Base-by-base conservation (phyloP, 306 rosid species). In the Abrus pulchellus region DNA sequence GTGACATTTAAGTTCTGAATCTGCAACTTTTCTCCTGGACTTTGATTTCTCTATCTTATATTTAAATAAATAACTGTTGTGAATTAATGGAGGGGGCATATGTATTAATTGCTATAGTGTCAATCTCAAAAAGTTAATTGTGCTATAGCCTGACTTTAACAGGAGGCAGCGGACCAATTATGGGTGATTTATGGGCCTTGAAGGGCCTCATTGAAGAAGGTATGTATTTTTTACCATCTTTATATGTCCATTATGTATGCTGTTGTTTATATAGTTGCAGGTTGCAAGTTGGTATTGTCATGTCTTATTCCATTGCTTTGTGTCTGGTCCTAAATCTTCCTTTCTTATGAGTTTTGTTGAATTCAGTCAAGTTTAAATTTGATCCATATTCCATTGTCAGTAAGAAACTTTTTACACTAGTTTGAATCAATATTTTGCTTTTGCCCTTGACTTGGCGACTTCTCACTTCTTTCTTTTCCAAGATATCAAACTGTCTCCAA, bases 121-220 rank as follows among this genome's bases (percentile, higher is more conserved):
- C 59, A 70, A 59, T 48, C 49, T 69, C 41, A 20, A 20, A 20
- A 20, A 20, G 20, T 20, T 20, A 20, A 20, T 20, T 20, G 20
- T 83, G 52, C 69, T 61, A 38, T 33, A 57, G 60, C 82, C 72
- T 81, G 55, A 74, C 79, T 79, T 57, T 44, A 78, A 81, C 80
- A 95, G 99, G 98, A 76, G 99, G 98, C 63, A 97, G 98, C 44
- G 98, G 99, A 83, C 96, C 99, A n/a, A 93, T 95, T 66, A 88
- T 95, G 99, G 94, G 97, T 73, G 98, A 94, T 87, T 91, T 95
- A 81, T 95, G 99, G 99, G 99, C 98, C 36, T 85, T 95, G 88
- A 95, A 93, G 85, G 98, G 99, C 80, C 92, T 95, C 57, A 86
- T 95, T 64, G 99, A 90, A 70, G 98, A 87, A 90, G 97, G 97